phyloP scores from a whole-genome alignment of 345 rosid species.

The Hibiscus mutabilis region DNA sequence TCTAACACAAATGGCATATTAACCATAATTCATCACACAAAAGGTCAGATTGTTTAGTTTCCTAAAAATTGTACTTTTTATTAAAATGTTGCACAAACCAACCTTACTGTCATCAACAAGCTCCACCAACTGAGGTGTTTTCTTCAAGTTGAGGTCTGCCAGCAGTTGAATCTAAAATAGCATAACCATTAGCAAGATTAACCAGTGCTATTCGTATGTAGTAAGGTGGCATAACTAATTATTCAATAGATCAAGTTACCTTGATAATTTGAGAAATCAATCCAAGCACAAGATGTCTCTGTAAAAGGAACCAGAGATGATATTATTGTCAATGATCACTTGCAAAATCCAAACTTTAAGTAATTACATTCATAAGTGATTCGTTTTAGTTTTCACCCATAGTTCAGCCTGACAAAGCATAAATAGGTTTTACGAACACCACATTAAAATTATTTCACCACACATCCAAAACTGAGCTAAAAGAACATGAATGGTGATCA shows the following conservation, averaged over 20 bases:
- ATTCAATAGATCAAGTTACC: slow-evolving; percentile 32
- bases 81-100: neutral
- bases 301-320: slow-evolving; percentile 16
- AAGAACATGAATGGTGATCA: neutral
- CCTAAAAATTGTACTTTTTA: neutral
- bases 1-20: neutral
- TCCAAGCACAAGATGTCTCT: slow-evolving; percentile 94
- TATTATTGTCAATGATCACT: neutral
- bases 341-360: neutral
- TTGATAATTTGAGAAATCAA: slow-evolving; percentile 92
- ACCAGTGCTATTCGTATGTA: neutral
- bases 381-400: neutral
- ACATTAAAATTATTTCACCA: neutral
- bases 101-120: slow-evolving; percentile 86
- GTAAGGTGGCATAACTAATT: neutral
- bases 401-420: neutral
- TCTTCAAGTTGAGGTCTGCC: slow-evolving; percentile 97
- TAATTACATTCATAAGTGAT: neutral
- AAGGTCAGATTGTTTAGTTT: neutral
- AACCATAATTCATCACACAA: neutral
- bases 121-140: slow-evolving; percentile 91
- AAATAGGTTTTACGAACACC: neutral
- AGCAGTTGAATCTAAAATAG: slow-evolving; percentile 75
- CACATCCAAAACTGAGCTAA: neutral
- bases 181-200: slow-evolving; percentile 18